Conservation (phyloP, 2,329 filamentous ascomycete species). For the Penicillium sp. region DNA sequence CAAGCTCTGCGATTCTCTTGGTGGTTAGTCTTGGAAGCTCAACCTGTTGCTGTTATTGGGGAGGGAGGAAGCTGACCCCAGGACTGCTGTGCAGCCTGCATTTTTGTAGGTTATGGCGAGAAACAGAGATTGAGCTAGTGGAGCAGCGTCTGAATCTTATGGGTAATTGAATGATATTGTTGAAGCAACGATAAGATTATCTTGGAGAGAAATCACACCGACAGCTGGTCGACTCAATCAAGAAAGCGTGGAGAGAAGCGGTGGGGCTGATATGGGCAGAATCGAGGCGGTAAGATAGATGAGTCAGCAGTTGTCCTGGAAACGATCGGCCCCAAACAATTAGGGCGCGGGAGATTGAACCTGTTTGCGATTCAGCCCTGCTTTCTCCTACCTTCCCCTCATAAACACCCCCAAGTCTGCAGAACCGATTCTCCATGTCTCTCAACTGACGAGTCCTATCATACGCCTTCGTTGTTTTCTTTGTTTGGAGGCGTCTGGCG, state of each 20-base stretch:
- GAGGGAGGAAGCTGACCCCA: conserved; percentile 55
- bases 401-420: conserved; percentile 26
- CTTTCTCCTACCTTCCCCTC: conserved; percentile 22
- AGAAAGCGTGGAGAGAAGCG: conserved; percentile 29
- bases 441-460: conserved; percentile 20
- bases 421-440: conserved; percentile 23
- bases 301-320: conserved; percentile 43
- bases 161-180: not conserved
- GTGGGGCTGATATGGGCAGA: conserved; percentile 36
- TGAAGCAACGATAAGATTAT: conserved; percentile 9
- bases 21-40: conserved; percentile 15
- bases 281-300: conserved; percentile 31
- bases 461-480: conserved; percentile 27
- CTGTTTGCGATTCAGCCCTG: conserved; percentile 28
- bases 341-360: conserved; percentile 26
- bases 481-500: conserved; percentile 24
- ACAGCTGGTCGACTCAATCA: conserved; percentile 19
- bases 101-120: conserved; percentile 34
- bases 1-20: conserved; percentile 66
- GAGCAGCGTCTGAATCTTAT: not conserved
- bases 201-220: conserved; percentile 13
- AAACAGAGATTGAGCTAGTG: not conserved
- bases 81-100: conserved; percentile 62
- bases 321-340: conserved; percentile 40
- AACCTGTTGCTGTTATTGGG: not conserved